A percentile compares a stretch with the other conserved stretches of the same genome.
These are phyloP conservation scores for Colletotrichum sp. DNA, from an alignment of 2,329 filamentous ascomycete genomes.

Conservation along the genomic window DNA sequence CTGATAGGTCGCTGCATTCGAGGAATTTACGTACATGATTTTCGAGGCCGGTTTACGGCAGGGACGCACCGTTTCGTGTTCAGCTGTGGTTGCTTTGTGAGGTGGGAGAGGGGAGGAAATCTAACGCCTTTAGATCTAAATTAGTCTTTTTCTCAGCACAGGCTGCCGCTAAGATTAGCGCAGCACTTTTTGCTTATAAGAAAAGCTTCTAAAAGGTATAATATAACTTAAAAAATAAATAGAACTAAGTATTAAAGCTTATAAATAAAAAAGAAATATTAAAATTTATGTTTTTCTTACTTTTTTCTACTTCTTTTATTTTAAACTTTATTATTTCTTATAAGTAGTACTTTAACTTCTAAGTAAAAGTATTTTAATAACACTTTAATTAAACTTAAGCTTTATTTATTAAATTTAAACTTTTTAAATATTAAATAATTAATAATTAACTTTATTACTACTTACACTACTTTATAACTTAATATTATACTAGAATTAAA, in stretches of 20 bases:
- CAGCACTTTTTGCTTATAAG: fast-evolving
- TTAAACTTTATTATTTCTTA: fast-evolving
- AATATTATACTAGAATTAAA: fast-evolving
- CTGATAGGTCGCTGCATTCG: too few relatives aligned
- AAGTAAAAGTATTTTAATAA: fast-evolving
- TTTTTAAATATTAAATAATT: too few relatives aligned
- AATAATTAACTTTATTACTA: fast-evolving
- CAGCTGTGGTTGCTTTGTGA: neutral
- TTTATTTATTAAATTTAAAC: too few relatives aligned
- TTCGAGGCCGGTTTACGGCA: neutral
- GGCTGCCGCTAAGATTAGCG: neutral
- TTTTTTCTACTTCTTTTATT: fast-evolving
- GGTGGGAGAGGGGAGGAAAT: neutral
- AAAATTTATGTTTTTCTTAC: fast-evolving
- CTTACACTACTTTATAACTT: fast-evolving
- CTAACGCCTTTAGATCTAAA: neutral
- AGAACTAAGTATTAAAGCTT: too few relatives aligned
- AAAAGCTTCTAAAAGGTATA: fast-evolving
- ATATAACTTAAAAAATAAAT: fast-evolving
- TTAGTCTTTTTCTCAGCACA: neutral
- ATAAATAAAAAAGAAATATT: too few relatives aligned
- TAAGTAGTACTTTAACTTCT: too few relatives aligned
- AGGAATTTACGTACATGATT: neutral
- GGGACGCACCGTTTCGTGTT: neutral
- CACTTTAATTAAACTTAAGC: fast-evolving